Evolutionary conservation across 140 eudicot species (phyloP).

Genomic region (Oenanthe javanica): DNA sequence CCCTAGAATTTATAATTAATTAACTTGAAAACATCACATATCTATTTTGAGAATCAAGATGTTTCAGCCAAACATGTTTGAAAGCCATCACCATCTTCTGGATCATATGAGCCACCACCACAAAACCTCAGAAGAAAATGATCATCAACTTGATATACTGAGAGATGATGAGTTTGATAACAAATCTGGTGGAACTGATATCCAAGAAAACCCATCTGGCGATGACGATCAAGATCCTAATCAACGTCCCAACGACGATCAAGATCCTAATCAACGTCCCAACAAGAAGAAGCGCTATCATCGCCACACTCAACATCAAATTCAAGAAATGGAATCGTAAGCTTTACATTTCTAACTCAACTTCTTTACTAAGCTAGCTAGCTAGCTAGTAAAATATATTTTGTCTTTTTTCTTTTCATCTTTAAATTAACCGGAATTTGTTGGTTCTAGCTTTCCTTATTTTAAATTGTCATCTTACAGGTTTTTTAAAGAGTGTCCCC

Average conservation of each 20-base stretch:
- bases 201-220: slow-evolving; percentile 66
- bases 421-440: not conserved
- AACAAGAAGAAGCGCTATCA: slow-evolving; percentile 92
- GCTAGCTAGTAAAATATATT: too few relatives aligned
- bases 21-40: not conserved
- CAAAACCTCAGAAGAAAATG: slow-evolving; percentile 38
- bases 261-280: too few relatives aligned
- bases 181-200: slow-evolving; percentile 87
- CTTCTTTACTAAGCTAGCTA: not conserved
- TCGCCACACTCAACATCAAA: slow-evolving; percentile 96
- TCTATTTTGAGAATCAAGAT: slow-evolving; percentile 23
- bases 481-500: slow-evolving; percentile 94
- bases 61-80: slow-evolving; percentile 83
- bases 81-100: slow-evolving; percentile 54
- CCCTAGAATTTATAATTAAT: not conserved
- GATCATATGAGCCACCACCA: slow-evolving; percentile 44
- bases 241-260: too few relatives aligned
- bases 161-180: slow-evolving; percentile 79
- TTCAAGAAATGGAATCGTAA: slow-evolving; percentile 93
- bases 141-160: slow-evolving; percentile 47
- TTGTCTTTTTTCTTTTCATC: too few relatives aligned
- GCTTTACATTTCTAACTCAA: not conserved
- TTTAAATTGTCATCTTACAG: slow-evolving; percentile 25
- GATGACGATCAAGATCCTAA: slow-evolving; percentile 83
- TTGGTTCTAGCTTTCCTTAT: not conserved